A percentile compares a stretch with the other conserved stretches of the same genome.
These are phyloP conservation scores for Aspergillus clavatus DNA, from an alignment of 2,329 filamentous ascomycete species.

Conservation along the genomic window DNA sequence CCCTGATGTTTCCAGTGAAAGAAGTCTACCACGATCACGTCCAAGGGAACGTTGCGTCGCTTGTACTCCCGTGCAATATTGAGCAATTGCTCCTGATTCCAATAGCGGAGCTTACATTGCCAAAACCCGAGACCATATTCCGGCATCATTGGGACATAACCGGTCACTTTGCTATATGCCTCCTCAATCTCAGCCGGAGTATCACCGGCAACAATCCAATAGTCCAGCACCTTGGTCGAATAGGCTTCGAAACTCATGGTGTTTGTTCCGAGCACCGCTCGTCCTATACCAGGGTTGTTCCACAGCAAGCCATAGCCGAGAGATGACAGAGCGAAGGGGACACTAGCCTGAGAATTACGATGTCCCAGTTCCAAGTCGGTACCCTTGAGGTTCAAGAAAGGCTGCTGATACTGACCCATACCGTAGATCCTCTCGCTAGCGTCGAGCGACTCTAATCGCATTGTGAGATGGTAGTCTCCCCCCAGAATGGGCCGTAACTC, in stretches of 20 bases:
- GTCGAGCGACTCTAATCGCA: slow-evolving; percentile 54
- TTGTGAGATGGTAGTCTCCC: slow-evolving; percentile 54
- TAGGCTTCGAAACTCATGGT: slow-evolving; percentile 58
- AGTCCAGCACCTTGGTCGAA: slow-evolving; percentile 56
- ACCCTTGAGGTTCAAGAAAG: slow-evolving; percentile 59
- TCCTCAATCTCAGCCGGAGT: slow-evolving; percentile 53
- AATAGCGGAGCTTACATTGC: slow-evolving; percentile 64
- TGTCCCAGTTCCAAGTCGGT: slow-evolving; percentile 60
- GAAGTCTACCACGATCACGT: slow-evolving; percentile 64
- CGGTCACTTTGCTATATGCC: slow-evolving; percentile 54
- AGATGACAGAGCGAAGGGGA: slow-evolving; percentile 59
- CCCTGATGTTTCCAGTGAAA: slow-evolving; percentile 65
- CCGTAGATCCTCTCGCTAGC: slow-evolving; percentile 59
- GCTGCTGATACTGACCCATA: slow-evolving; percentile 66
- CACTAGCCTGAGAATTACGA: slow-evolving; percentile 61
- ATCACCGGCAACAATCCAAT: slow-evolving; percentile 59
- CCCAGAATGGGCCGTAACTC: slow-evolving; percentile 54
- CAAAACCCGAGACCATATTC: slow-evolving; percentile 65
- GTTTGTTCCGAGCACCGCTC: slow-evolving; percentile 58
- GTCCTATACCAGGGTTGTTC: slow-evolving; percentile 61
- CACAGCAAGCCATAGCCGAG: slow-evolving; percentile 60
- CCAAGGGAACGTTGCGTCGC: slow-evolving; percentile 52
- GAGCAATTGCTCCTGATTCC: slow-evolving; percentile 61
- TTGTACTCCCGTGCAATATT: slow-evolving; percentile 57
- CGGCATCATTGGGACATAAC: slow-evolving; percentile 62